phyloP scores from a whole-genome alignment of 2,329 filamentous ascomycete genomes.

The Talaromyces sp. region DNA sequence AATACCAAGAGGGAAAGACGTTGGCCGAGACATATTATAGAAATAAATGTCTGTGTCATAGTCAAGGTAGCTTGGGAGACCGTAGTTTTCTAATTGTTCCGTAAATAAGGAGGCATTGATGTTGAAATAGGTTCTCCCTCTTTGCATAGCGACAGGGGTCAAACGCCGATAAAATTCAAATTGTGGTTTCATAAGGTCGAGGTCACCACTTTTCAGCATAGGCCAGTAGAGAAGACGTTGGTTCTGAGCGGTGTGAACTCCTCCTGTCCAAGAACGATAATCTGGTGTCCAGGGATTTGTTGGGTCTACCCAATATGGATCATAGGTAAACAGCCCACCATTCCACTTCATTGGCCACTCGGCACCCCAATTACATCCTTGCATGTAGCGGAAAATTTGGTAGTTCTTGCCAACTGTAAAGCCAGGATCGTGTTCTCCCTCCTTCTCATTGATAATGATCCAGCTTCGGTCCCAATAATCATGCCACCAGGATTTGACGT shows the following conservation, averaged over 20 bases:
- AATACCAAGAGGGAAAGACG: background rate
- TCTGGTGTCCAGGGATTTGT: background rate
- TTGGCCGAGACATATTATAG: background rate
- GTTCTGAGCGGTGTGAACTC: background rate
- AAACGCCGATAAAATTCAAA: background rate
- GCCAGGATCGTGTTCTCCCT: background rate
- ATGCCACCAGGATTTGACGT: background rate
- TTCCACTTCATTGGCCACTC: background rate
- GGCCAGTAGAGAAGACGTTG: constrained; percentile 7
- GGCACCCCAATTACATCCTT: background rate
- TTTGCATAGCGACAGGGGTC: background rate
- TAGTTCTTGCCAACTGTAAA: constrained; percentile 11
- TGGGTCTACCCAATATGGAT: background rate
- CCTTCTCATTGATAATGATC: background rate
- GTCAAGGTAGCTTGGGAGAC: background rate
- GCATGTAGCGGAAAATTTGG: constrained; percentile 6
- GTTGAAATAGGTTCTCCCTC: background rate
- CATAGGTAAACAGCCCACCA: constrained; percentile 6
- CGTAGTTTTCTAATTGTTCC: constrained; percentile 2
- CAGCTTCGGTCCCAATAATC: constrained; percentile 1
- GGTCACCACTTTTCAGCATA: constrained; percentile 3
- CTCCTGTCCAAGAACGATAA: background rate
- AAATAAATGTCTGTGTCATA: background rate
- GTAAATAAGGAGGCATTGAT: background rate
- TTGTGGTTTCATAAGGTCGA: background rate